phyloP scores from a whole-genome alignment of 306 rosid species.

The Medicago ruthenica region DNA sequence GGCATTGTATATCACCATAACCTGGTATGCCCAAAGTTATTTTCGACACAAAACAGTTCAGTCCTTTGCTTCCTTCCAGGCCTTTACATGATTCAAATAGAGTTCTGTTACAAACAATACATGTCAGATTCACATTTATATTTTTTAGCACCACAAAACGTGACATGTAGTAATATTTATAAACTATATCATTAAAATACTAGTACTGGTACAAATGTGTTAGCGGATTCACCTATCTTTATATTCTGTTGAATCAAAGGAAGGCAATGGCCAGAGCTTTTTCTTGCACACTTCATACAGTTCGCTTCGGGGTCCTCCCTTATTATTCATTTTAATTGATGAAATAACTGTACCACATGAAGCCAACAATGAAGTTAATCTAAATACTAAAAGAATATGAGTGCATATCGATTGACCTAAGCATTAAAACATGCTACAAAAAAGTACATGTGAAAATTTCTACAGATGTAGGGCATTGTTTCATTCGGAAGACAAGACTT shows the following conservation, averaged over 20 bases:
- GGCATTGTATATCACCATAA: slow-evolving; percentile 59
- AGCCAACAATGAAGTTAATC: slow-evolving; percentile 24
- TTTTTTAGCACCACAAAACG: background rate
- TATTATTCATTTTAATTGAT: slow-evolving; percentile 61
- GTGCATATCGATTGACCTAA: background rate
- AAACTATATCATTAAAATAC: background rate
- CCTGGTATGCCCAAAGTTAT: slow-evolving; percentile 73
- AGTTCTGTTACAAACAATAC: slow-evolving; percentile 50
- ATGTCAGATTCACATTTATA: slow-evolving; percentile 17
- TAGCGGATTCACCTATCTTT: slow-evolving; percentile 63
- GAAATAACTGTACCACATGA: slow-evolving; percentile 53
- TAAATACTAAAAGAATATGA: background rate
- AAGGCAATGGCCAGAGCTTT: slow-evolving; percentile 82
- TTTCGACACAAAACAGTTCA: slow-evolving; percentile 65
- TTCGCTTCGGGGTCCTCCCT: slow-evolving; percentile 87
- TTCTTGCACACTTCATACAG: slow-evolving; percentile 71
- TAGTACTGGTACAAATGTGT: background rate
- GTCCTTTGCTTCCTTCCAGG: slow-evolving; percentile 54
- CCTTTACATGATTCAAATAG: slow-evolving; percentile 56
- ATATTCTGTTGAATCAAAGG: slow-evolving; percentile 58
- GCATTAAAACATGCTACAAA: slow-evolving; percentile 28
- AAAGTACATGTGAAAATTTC: background rate
- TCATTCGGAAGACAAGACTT: background rate
- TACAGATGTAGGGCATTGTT: background rate
- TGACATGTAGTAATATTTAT: background rate